Evolutionary conservation across 768 basidiomycete species (phyloP).

Genomic region (Russula compacta): DNA sequence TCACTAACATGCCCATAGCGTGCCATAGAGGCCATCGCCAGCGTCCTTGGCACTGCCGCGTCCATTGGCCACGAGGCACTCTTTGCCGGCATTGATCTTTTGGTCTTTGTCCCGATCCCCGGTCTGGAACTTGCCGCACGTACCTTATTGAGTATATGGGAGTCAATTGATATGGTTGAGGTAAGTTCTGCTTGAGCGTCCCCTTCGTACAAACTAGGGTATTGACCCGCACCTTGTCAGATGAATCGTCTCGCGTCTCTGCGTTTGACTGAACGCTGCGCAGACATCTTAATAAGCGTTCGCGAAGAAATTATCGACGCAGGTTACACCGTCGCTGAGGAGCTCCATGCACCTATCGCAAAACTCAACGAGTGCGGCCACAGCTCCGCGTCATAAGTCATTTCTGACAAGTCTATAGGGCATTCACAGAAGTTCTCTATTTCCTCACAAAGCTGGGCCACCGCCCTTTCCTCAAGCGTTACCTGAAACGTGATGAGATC

Average conservation of each 20-base stretch:
- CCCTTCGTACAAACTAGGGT: not conserved
- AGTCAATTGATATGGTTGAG: constrained; percentile 48
- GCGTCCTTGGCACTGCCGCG: constrained; percentile 34
- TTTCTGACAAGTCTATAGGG: constrained; percentile 22
- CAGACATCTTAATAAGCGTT: constrained; percentile 55
- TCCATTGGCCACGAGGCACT: constrained; percentile 40
- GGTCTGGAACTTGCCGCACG: constrained; percentile 45
- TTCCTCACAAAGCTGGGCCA: constrained; percentile 52
- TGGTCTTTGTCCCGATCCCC: constrained; percentile 46
- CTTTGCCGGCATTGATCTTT: constrained; percentile 33
- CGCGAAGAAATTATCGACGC: constrained; percentile 54
- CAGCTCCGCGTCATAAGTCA: not conserved
- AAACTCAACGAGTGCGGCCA: constrained; percentile 42
- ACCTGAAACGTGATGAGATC: constrained; percentile 67
- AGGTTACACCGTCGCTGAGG: constrained; percentile 39
- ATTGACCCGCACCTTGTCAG: constrained; percentile 28
- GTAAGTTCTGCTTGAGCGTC: constrained; percentile 27
- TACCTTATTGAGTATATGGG: constrained; percentile 55
- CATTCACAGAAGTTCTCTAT: constrained; percentile 36
- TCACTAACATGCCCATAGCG: constrained; percentile 17
- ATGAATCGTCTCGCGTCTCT: constrained; percentile 60
- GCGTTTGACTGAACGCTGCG: constrained; percentile 65
- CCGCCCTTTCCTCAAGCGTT: constrained; percentile 70
- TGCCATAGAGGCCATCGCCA: constrained; percentile 21
- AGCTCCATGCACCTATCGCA: constrained; percentile 41